Evolutionary conservation across 352 stramenopile species (phyloP).

Genomic region (Pythium aphanidermatum): DNA sequence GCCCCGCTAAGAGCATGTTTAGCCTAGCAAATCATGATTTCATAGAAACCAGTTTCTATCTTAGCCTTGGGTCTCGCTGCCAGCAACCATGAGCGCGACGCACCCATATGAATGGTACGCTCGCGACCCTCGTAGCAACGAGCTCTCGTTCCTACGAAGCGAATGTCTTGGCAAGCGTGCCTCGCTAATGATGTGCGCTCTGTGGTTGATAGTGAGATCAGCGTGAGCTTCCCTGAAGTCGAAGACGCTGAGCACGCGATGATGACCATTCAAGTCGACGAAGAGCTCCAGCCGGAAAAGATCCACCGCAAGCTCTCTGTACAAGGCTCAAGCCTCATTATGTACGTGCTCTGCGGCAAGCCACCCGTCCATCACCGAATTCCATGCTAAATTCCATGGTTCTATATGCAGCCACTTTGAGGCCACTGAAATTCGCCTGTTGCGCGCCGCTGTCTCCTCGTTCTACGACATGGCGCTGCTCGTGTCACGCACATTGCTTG

Average conservation of each 20-base stretch:
- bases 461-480: conserved; percentile 86
- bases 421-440: conserved; percentile 74
- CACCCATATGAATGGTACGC: conserved; percentile 81
- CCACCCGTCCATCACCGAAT: too few relatives aligned
- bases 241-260: conserved; percentile 64
- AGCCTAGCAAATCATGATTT: too few relatives aligned
- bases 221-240: conserved; percentile 53
- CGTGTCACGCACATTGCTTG: conserved; percentile 63
- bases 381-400: background rate
- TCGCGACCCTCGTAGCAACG: background rate
- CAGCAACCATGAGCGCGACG: conserved; percentile 32
- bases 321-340: conserved; percentile 50
- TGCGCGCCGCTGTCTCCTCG: conserved; percentile 78
- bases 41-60: conserved; percentile 9
- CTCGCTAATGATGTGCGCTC: too few relatives aligned
- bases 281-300: conserved; percentile 82
- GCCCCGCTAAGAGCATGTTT: too few relatives aligned
- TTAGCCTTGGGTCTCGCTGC: background rate
- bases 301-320: conserved; percentile 69
- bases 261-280: conserved; percentile 82
- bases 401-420: conserved; percentile 54
- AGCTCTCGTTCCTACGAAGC: background rate
- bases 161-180: too few relatives aligned
- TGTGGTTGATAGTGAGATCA: conserved; percentile 38
- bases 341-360: conserved; percentile 51